Base-by-base conservation (phyloP, 2,329 filamentous ascomycete species). In the Fusarium sp. region DNA sequence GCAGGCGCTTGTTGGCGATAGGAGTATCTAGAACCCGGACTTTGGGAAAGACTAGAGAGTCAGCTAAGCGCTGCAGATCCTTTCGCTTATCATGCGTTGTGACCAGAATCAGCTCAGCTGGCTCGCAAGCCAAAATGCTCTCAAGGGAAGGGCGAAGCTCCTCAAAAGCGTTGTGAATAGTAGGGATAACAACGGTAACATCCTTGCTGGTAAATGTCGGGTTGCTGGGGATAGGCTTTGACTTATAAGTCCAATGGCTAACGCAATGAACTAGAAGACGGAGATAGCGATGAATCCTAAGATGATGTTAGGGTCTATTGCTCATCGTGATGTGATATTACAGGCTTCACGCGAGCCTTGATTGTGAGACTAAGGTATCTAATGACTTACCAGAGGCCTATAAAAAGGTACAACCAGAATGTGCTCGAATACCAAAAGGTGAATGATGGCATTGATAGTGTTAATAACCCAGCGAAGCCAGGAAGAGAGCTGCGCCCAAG, bases 131-230 rank as follows among this genome's bases (percentile, higher is more conserved):
- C 48, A 94, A 82, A 68, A 93, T 93, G 74, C 91, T 93, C 75
- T 90, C 84, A 37, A 98, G 86, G 18, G 94, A 97, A 61, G 91
- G 88, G 52, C 90, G 89, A 63, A 98, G 84, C 75, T 96, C 93
- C 72, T 94, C 90, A 62, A 95, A 93, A 65, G 89, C 90, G 63
- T 94, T 93, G 76, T 96, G 93, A 68, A 98, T 94, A 13, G 94
- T 96, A 10, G 95, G 95, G 63, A 97, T 92, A 72, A 98, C 92
- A 67, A 97, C 93, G 8, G 95, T 97, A 74, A 97, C 94, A 86
- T 98, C 93, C 71, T 92, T 82, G 33, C 89, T 87, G 27, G 89
- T 93, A 76, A 94, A 90, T 42, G 85, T 89, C n/a, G 95, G 93
- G 66, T 93, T 91, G 59, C 88, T 87, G 39, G 93, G 91, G 54